phyloP scores from a whole-genome alignment of 352 stramenopile species.

The Phytophthora sp. region DNA sequence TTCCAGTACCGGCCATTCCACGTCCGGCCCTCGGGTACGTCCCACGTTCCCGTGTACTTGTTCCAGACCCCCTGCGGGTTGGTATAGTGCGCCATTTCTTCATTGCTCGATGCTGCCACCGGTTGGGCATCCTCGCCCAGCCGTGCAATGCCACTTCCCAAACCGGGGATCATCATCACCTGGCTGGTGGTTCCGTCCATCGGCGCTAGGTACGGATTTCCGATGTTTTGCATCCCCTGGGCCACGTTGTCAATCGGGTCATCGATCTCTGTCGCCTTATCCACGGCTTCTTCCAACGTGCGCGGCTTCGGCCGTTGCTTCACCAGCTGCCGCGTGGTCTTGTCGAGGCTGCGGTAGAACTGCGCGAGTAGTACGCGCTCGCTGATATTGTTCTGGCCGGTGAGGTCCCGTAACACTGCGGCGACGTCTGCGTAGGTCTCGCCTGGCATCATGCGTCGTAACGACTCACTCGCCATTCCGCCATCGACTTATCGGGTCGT shows the following conservation, averaged over 20 bases:
- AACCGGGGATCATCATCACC: neutral
- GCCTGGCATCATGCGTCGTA: neutral
- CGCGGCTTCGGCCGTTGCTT: neutral
- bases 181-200: neutral
- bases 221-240: neutral
- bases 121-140: too few relatives aligned
- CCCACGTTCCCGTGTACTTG: neutral
- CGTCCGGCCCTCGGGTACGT: neutral
- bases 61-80: neutral
- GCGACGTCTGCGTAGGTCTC: constrained; percentile 8
- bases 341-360: constrained; percentile 1
- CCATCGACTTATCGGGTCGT: neutral
- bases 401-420: neutral
- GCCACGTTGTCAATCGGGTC: constrained; percentile 1
- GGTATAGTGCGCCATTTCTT: neutral
- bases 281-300: neutral
- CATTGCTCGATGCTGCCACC: neutral
- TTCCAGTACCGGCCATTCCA: neutral
- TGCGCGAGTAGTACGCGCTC: neutral
- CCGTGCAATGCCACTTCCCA: neutral
- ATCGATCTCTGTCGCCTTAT: neutral
- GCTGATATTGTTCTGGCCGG: neutral
- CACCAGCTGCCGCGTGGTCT: neutral
- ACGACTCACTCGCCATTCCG: constrained; percentile 1
- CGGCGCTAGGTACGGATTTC: neutral